phyloP scores from a whole-genome alignment of 257 asterid species.

The Rehmannia glutinosa region DNA sequence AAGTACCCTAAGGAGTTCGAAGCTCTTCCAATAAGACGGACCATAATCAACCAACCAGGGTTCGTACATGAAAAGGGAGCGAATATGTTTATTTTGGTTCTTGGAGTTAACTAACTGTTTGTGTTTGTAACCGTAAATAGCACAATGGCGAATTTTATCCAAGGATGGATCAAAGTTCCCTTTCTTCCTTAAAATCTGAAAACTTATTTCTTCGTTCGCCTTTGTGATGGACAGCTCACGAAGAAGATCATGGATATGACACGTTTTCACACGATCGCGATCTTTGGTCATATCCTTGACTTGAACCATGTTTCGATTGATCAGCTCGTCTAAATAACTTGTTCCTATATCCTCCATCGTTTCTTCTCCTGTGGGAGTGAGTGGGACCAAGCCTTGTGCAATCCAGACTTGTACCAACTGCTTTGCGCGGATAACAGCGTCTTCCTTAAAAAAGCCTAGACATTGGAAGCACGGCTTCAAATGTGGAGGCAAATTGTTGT shows the following conservation, averaged over 20 bases:
- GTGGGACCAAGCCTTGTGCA: constrained; percentile 23
- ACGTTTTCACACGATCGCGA: background rate
- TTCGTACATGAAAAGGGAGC: constrained; percentile 12
- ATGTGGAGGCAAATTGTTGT: constrained; percentile 19
- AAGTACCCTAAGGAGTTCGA: background rate
- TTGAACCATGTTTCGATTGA: constrained; percentile 16
- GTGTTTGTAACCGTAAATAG: background rate
- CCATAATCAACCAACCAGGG: too few species aligned
- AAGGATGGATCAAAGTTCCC: background rate
- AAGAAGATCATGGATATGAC: constrained; percentile 14
- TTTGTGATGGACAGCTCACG: background rate
- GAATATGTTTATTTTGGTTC: background rate
- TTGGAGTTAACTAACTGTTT: background rate
- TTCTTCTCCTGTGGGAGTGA: background rate
- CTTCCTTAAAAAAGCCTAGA: constrained; percentile 15
- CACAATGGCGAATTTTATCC: background rate
- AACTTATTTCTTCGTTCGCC: constrained; percentile 18
- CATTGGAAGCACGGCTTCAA: constrained; percentile 23
- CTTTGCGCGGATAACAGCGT: background rate
- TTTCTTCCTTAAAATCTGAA: constrained; percentile 6
- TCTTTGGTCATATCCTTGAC: background rate
- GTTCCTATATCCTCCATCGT: background rate
- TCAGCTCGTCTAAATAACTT: constrained; percentile 23
- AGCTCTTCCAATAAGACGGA: constrained; percentile 5
- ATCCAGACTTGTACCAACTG: constrained; percentile 20